Percentiles rank a stretch among this genome's conserved stretches.
These are phyloP conservation scores for Metschnikowia kunwiensis DNA, from an alignment of 805 yeast genomes.

Conservation along the genomic window DNA sequence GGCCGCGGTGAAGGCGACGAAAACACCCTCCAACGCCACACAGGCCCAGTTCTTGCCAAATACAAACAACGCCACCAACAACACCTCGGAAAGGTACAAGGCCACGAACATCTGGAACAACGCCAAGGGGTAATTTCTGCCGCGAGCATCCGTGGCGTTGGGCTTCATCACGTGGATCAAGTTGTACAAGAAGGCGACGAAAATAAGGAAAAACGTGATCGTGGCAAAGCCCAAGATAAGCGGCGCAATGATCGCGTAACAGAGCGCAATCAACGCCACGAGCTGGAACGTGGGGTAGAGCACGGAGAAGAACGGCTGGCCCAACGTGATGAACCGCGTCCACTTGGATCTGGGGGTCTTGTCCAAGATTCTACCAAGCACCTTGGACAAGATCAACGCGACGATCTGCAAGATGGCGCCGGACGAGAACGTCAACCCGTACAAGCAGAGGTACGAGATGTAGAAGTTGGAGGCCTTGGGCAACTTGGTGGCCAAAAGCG, in stretches of 20 bases:
- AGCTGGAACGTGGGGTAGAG: conserved; percentile 76
- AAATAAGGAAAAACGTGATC: conserved; percentile 53
- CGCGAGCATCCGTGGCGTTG: conserved; percentile 57
- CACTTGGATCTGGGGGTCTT: conserved; percentile 91
- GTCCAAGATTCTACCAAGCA: conserved; percentile 70
- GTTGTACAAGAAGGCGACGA: conserved; percentile 61
- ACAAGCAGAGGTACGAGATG: conserved; percentile 75
- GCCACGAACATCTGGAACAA: conserved; percentile 71
- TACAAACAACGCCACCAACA: conserved; percentile 68
- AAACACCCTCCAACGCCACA: conserved; percentile 64
- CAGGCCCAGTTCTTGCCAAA: conserved; percentile 79
- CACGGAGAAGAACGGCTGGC: conserved; percentile 76
- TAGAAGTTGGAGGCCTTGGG: conserved; percentile 93
- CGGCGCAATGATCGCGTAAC: conserved; percentile 79
- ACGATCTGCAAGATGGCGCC: conserved; percentile 74
- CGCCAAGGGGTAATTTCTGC: conserved; percentile 70
- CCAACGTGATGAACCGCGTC: conserved; percentile 65
- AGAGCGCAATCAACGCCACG: conserved; percentile 66
- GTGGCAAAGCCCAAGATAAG: conserved; percentile 65
- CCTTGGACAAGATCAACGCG: conserved; percentile 64
- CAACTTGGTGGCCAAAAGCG: conserved; percentile 65
- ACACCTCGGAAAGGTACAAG: conserved; percentile 66
- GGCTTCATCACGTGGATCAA: conserved; percentile 62
- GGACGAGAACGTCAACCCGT: conserved; percentile 77
- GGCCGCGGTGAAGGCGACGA: conserved; percentile 53